phyloP scores from a whole-genome alignment of 1,284 basidiomycete genomes.

The Ustilago hordei region DNA sequence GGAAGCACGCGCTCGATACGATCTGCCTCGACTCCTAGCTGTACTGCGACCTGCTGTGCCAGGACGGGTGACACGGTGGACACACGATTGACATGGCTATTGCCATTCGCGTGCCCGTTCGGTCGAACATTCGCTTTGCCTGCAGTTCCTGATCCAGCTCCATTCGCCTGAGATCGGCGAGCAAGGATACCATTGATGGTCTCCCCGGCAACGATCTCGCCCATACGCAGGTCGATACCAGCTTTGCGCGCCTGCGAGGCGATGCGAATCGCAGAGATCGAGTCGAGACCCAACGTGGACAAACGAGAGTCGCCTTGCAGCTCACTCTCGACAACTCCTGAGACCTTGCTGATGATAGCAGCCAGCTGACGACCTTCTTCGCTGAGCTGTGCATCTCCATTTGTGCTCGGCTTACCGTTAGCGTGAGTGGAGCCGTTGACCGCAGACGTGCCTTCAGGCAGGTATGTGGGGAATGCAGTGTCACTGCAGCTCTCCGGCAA shows the following conservation, averaged over 20 bases:
- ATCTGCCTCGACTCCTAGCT: conserved; percentile 20
- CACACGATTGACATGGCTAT: background rate
- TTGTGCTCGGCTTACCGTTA: conserved; percentile 4
- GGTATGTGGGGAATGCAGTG: conserved; percentile 16
- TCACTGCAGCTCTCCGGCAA: conserved; percentile 13
- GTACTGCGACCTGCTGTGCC: conserved; percentile 19
- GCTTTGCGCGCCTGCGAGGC: conserved; percentile 52
- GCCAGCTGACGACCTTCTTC: conserved; percentile 46
- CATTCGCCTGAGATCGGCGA: conserved; percentile 9
- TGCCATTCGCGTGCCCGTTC: conserved; percentile 17
- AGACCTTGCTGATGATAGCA: conserved; percentile 38
- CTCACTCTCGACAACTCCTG: conserved; percentile 25
- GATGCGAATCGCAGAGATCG: conserved; percentile 64
- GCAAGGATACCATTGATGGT: conserved; percentile 45
- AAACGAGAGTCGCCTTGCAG: conserved; percentile 44
- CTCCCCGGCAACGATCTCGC: conserved; percentile 54
- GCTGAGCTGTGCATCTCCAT: conserved; percentile 11
- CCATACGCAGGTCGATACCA: conserved; percentile 47
- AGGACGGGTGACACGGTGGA: conserved; percentile 5
- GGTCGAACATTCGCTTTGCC: conserved; percentile 11
- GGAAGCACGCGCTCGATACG: conserved; percentile 52
- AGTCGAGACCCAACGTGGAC: conserved; percentile 62
- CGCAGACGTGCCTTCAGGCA: background rate
- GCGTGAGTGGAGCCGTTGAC: background rate
- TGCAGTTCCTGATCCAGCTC: background rate